Conservation (phyloP, 371 early-diverging fungal genomes). For the Apophysomyces elegans region DNA sequence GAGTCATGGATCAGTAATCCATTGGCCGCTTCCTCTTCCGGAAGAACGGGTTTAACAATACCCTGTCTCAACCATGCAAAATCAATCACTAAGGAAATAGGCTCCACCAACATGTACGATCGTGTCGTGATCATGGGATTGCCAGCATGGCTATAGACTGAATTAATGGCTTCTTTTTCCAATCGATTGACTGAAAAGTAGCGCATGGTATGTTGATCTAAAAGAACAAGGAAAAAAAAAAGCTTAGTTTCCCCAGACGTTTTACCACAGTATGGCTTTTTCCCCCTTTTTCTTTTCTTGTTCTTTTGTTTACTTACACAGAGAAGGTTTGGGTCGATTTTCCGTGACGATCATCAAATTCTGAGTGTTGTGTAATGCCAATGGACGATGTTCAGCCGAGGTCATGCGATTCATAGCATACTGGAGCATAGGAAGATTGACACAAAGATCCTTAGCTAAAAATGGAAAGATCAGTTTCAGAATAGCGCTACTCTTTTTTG, state of each 20-base stretch:
- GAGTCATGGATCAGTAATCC: conserved; percentile 76
- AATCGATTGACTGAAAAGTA: conserved; percentile 63
- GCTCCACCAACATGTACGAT: conserved; percentile 77
- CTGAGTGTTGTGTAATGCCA: conserved; percentile 65
- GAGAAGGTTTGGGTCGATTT: conserved; percentile 64
- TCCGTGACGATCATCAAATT: conserved; percentile 76
- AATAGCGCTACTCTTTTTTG: not conserved
- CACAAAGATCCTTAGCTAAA: conserved; percentile 72
- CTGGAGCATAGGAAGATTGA: conserved; percentile 75
- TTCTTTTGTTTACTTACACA: conserved; percentile 44
- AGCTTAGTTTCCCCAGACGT: conserved; percentile 5
- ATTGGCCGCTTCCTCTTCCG: conserved; percentile 53
- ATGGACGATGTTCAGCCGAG: conserved; percentile 35
- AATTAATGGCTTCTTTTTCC: conserved; percentile 69
- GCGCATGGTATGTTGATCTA: conserved; percentile 45
- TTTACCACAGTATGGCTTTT: no score
- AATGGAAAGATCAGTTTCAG: not conserved
- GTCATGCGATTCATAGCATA: conserved; percentile 68
- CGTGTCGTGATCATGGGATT: conserved; percentile 84
- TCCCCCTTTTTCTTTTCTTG: no score
- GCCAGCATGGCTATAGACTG: conserved; percentile 72
- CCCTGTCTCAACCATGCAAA: conserved; percentile 68
- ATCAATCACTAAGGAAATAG: conserved; percentile 68
- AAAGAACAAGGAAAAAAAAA: not conserved
- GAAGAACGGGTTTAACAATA: conserved; percentile 59